A percentile compares a stretch with the other conserved stretches of the same genome.
Evolutionary conservation across 176 grass and related monocot genomes (phyloP).

Genomic region (Rhynchospora tenuis): DNA sequence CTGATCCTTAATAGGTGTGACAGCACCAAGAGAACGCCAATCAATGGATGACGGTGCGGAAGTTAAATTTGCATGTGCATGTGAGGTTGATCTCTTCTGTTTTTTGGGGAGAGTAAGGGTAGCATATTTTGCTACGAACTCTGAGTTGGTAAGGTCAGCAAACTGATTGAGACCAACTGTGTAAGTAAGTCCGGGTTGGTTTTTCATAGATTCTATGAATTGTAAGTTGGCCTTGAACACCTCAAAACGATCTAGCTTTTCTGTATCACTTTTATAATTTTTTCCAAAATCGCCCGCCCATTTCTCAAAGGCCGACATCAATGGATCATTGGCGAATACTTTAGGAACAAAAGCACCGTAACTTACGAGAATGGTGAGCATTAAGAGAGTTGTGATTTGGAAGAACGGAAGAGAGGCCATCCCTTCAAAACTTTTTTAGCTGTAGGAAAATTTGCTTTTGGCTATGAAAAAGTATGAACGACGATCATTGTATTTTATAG

Average conservation of each 20-base stretch:
- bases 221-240: not conserved
- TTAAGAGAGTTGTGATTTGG: not conserved
- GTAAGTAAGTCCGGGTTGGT: not conserved
- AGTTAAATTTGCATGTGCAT: not conserved
- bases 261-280: not conserved
- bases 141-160: not conserved
- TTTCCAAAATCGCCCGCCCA: not conserved
- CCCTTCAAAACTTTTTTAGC: not conserved
- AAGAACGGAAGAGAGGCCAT: not conserved
- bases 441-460: not conserved
- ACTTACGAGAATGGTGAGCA: not conserved
- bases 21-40: constrained; percentile 10
- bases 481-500: not conserved
- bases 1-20: constrained; percentile 12
- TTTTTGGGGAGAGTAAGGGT: not conserved
- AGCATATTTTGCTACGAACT: not conserved
- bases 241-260: not conserved
- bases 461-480: not conserved
- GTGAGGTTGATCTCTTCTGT: not conserved
- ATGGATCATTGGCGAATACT: not conserved
- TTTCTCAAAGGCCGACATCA: not conserved
- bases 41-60: not conserved
- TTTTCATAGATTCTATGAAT: not conserved
- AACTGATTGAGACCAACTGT: not conserved
- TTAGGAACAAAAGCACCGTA: not conserved